Base-by-base conservation (phyloP, 2,329 filamentous ascomycete species). In the Ophiostoma novo-ulmi region DNA sequence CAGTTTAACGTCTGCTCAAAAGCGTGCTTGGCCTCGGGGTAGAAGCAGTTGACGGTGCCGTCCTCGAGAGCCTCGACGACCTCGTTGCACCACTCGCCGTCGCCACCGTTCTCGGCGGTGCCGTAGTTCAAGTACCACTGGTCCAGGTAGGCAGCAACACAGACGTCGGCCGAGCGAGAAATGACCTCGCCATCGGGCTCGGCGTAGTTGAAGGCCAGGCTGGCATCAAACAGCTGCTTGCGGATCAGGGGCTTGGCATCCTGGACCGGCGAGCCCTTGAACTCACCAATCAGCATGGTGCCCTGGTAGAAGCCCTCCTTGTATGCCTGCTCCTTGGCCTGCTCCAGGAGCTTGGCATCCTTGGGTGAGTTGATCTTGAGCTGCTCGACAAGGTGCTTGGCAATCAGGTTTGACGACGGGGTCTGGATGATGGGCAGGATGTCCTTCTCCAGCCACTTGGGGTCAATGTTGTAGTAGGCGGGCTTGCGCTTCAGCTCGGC, bases 301-400 rank as follows among this genome's bases (percentile, higher is more conserved):
- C 95, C 95, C 82, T 97, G 93, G 83, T 99, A 99, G 84, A 92
- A 98, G 20, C 94, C 95, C 78, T 97, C 94, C 81, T 95, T 97
- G 85, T 99, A 99, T 0, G 95, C 94, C 74, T 96, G 83, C 75
- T 98, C 94, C 82, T 99, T 99, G 65, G 95, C 95, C 80, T 97
- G 91, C 65, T 91, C 91, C 48, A 99, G 88, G 80, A 94, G 91
- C 78, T 92, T 95, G 48, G 89, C 87, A 78, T 99, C 95, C 81
- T 99, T 99, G 73, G 95, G 94, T 14, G 94, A 98, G 74, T 92
- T 90, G 78, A 99, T 99, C 85, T 98, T 98, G 79, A 97, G 85
- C 80, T 95, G 89, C 83, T 97, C 92, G 70, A 97, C 91, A 72
- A 99, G 83, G 76, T 89, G 87, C 74, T 91, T 89, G 0, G 95